A percentile compares a stretch with the other conserved stretches of the same genome.
These are phyloP conservation scores for Spiromastix sp. DNA, from an alignment of 2,329 filamentous ascomycete species.

Conservation along the genomic window DNA sequence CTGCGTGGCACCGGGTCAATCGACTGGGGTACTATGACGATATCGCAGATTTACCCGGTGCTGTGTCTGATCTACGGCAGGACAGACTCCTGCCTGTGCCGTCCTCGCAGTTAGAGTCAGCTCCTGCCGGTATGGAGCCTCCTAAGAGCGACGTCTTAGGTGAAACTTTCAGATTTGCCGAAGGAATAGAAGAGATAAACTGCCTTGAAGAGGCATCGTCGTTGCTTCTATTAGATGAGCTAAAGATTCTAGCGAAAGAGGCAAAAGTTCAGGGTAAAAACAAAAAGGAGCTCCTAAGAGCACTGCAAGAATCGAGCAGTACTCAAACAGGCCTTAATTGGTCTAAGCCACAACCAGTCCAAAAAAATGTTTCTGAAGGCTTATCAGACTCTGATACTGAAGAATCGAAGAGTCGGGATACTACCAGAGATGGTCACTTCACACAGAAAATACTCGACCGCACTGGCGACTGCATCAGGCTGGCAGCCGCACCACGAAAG, in stretches of 20 bases:
- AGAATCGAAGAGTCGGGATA: constrained; percentile 29
- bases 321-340: constrained; percentile 68
- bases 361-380: constrained; percentile 45
- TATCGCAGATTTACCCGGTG: constrained; percentile 60
- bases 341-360: constrained; percentile 54
- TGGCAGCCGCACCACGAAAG: constrained; percentile 61
- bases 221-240: constrained; percentile 74
- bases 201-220: constrained; percentile 75
- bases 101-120: constrained; percentile 19
- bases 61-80: constrained; percentile 55
- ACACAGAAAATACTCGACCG: constrained; percentile 64
- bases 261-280: constrained; percentile 80
- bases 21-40: constrained; percentile 73
- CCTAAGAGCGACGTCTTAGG: constrained; percentile 41
- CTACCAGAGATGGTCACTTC: constrained; percentile 64
- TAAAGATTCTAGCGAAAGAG: constrained; percentile 75
- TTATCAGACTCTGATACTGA: constrained; percentile 28
- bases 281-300: constrained; percentile 66
- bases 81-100: constrained; percentile 44
- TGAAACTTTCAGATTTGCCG: constrained; percentile 64
- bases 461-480: constrained; percentile 73
- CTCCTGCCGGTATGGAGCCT: constrained; percentile 40
- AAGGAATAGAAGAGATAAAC: constrained; percentile 64
- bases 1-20: constrained; percentile 76
- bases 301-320: constrained; percentile 63